Evolutionary conservation across 352 stramenopile species (phyloP), one percentile per base, ranked within the genome.

Genomic region (Peronosclerospora sorghi): DNA sequence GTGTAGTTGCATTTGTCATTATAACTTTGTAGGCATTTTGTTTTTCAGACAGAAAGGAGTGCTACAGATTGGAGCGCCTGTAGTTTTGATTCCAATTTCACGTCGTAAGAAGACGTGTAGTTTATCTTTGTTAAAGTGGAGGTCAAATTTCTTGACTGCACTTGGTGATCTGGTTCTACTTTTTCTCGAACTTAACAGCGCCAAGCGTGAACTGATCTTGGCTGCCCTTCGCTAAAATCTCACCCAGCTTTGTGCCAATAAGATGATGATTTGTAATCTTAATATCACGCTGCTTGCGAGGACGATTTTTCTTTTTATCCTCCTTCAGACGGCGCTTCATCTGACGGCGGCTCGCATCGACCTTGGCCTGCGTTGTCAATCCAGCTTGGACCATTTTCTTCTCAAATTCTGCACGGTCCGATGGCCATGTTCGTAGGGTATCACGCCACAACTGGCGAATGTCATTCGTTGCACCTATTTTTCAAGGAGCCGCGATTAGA

Each of bases 221-320:
- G 19, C 67, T 56, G 26, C 79, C 79, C 55, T 86, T 86, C 12
- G 79, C 72, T 32, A 92, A 60, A 41, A 88, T 72, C 56, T 92
- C 73, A 20, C 79, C 79, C 14, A 92, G 76, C 37, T 86, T 82
- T 18, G 79, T 92, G 54, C 76, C 79, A 45, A 88, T 86, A 27
- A 92, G 65, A 61, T 92, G 79, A 52, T 87, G 74, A 61, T 92
- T 92, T 6, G 76, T 86, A 39, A 92, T 89, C 59, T 92, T 92
- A 49, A 92, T 92, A 46, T 92, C 73, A 30, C 79, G 76, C 47
- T 88, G 76, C 57, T 89, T 89, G 34, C 74, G 70, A 55, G 73
- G 60, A 19, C 77, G 72, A 20, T 75, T 72, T 56, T 85, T 83
- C 52, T 85, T 91, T 49, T 85, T 88, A 46, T 85, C 74, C 36